phyloP scores from a whole-genome alignment of 2,329 filamentous ascomycete species.

The Beauveria rudraprayagi region DNA sequence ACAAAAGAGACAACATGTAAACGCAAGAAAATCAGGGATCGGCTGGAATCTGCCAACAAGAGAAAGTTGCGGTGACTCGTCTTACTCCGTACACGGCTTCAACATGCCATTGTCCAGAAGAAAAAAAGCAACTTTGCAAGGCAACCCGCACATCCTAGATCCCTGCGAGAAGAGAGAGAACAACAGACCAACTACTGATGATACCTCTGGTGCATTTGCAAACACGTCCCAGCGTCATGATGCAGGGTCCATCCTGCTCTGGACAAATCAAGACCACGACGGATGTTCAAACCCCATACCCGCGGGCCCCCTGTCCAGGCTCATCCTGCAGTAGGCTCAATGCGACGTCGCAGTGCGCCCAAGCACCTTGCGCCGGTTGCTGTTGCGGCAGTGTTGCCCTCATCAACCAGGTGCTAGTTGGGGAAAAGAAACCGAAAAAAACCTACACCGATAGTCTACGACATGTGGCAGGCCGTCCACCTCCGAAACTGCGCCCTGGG shows the following conservation, averaged over 20 bases:
- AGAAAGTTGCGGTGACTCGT: conserved; percentile 1
- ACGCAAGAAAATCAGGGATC: neutral
- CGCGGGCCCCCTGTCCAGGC: neutral
- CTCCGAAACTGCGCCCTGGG: neutral
- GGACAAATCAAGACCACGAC: neutral
- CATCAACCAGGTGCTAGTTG: neutral
- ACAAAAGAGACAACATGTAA: neutral
- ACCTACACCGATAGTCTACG: conserved; percentile 1
- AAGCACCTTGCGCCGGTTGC: neutral
- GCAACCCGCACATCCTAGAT: neutral
- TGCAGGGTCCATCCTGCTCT: conserved; percentile 4
- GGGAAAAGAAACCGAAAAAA: neutral
- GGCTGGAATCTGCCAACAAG: neutral
- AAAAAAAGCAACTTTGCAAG: conserved; percentile 3
- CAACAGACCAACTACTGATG: neutral
- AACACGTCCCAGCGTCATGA: neutral
- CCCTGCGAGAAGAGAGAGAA: conserved; percentile 4
- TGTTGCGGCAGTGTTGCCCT: neutral
- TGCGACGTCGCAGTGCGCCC: neutral
- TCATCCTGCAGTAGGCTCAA: conserved; percentile 1
- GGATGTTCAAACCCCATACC: neutral
- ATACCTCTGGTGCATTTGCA: neutral
- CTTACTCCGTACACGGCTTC: neutral
- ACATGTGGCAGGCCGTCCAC: neutral
- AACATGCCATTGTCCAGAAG: neutral